Evolutionary conservation across 345 rosid species (phyloP).

Genomic region (Theobroma cacao): DNA sequence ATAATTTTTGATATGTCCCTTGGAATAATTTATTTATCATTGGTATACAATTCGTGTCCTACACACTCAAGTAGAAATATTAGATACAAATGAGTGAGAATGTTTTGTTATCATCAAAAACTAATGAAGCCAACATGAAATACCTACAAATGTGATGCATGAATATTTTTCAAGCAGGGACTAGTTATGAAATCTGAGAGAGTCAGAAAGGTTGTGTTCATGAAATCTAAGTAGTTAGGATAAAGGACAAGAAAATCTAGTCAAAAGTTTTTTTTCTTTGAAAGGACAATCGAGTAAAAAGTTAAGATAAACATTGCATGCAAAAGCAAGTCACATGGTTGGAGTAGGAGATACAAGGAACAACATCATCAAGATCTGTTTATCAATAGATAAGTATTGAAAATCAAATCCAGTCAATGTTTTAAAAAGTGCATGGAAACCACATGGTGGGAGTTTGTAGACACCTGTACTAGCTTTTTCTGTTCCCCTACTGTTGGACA

Average conservation of each 20-base stretch:
- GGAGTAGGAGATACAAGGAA: background rate
- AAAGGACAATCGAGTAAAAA: too few species aligned
- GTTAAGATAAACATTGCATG: conserved; percentile 18
- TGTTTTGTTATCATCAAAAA: too few species aligned
- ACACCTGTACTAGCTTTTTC: background rate
- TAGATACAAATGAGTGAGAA: too few species aligned
- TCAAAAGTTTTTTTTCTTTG: too few species aligned
- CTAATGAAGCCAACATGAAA: too few species aligned
- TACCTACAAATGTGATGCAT: background rate
- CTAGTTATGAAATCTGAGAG: background rate
- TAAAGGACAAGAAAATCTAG: conserved; percentile 5
- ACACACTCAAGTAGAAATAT: too few species aligned
- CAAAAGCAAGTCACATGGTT: conserved; percentile 16
- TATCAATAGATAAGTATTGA: background rate
- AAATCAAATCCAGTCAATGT: conserved; percentile 10
- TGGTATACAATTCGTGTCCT: too few species aligned
- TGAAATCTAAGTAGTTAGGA: conserved; percentile 4
- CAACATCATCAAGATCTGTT: conserved; percentile 13
- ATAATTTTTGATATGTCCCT: too few species aligned
- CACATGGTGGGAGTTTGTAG: conserved; percentile 28
- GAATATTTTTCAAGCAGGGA: background rate
- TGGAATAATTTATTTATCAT: too few species aligned
- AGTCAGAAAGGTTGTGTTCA: conserved; percentile 4
- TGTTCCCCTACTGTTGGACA: background rate
- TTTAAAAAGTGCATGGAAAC: conserved; percentile 14